These are phyloP conservation scores for Chlorociboria aeruginascens DNA, from an alignment of 495 filamentous ascomycete genomes.

Conservation along the genomic window DNA sequence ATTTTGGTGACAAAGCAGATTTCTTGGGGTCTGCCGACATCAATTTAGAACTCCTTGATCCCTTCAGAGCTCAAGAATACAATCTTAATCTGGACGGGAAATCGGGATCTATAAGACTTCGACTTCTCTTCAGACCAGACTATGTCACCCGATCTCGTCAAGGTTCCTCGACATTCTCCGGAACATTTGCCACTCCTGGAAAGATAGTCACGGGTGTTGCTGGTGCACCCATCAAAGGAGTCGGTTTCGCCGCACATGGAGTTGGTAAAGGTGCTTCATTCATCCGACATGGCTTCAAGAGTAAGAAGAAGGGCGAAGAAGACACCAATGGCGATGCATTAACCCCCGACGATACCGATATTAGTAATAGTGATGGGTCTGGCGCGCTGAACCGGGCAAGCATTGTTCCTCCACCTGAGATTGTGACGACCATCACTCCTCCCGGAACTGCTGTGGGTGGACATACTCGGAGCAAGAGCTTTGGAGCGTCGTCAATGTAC, in stretches of 20 bases:
- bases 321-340: slow-evolving; percentile 14
- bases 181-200: slow-evolving; percentile 82
- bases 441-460: slow-evolving; percentile 29
- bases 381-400: neutral
- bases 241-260: slow-evolving; percentile 56
- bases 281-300: slow-evolving; percentile 57
- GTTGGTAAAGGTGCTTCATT: slow-evolving; percentile 80
- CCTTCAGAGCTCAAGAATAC: slow-evolving; percentile 64
- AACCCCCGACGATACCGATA: slow-evolving; percentile 10
- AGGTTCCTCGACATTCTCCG: slow-evolving; percentile 86
- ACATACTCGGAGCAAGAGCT: slow-evolving; percentile 58
- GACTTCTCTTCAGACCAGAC: slow-evolving; percentile 84
- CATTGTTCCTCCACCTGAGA: neutral
- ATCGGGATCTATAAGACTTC: slow-evolving; percentile 69
- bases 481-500: slow-evolving; percentile 46
- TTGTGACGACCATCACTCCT: slow-evolving; percentile 17
- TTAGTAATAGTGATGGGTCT: neutral
- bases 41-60: slow-evolving; percentile 70
- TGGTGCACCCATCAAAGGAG: slow-evolving; percentile 85
- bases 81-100: slow-evolving; percentile 77
- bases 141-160: slow-evolving; percentile 83
- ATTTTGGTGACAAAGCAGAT: slow-evolving; percentile 86
- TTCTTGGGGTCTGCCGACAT: slow-evolving; percentile 69
- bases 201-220: slow-evolving; percentile 71
- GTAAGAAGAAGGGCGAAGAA: slow-evolving; percentile 50